phyloP scores from a whole-genome alignment of 176 grass and related monocot species.

The Guadua angustifolia region DNA sequence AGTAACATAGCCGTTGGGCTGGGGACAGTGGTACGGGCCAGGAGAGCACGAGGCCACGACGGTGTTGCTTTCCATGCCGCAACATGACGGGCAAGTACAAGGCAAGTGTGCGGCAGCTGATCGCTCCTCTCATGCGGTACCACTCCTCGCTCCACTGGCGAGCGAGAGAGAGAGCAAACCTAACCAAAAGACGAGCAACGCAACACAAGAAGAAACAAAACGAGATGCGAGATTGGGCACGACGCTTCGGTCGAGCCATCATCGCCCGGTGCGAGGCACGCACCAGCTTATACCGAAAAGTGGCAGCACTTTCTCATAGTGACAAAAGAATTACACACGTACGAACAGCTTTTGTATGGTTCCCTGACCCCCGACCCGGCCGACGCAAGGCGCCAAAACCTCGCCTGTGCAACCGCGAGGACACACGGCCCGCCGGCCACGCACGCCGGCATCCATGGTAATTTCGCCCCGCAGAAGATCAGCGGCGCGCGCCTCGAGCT shows the following conservation, averaged over 20 bases:
- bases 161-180: not conserved
- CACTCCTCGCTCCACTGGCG: not conserved
- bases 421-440: not conserved
- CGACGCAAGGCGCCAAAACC: constrained; percentile 16
- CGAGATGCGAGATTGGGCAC: not conserved
- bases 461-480: constrained; percentile 38
- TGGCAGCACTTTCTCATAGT: constrained; percentile 22
- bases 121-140: not conserved
- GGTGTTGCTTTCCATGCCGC: not conserved
- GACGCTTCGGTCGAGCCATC: not conserved
- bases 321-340: constrained; percentile 54
- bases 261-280: not conserved
- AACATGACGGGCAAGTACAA: not conserved
- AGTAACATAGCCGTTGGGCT: not conserved
- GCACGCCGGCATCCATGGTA: not conserved
- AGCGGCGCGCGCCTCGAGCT: not conserved
- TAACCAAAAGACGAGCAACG: not conserved
- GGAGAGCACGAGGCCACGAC: constrained; percentile 32
- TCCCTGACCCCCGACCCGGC: constrained; percentile 44
- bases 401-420: constrained; percentile 16
- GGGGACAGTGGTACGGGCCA: not conserved
- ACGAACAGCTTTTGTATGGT: constrained; percentile 13
- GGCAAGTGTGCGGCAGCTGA: constrained; percentile 38
- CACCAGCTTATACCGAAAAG: not conserved
- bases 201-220: not conserved